Evolutionary conservation across 768 basidiomycete genomes (phyloP), one percentile per base, ranked within the genome.

Genomic region (Kwoniella dejecticola): DNA sequence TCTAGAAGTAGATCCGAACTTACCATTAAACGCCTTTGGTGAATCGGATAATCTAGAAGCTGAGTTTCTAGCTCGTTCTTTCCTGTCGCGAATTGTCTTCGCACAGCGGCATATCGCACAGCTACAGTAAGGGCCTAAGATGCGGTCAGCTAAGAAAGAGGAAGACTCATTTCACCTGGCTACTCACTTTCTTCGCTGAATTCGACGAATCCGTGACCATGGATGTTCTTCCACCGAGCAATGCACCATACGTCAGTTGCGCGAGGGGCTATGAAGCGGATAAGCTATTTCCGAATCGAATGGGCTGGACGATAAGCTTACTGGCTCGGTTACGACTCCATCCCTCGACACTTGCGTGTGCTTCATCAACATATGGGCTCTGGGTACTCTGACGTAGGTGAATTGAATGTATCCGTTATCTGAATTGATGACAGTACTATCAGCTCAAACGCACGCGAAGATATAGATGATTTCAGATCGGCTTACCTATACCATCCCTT

Each of bases 291-390:
- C 19, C 24, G 23, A 15, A 29, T n/a, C 17, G 8, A 15, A 6
- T 24, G 3, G 19, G 8, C 24, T 11, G 24, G 15, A 23, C 15
- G 15, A 23, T 2, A 4, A 45, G 63, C 72, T 61, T 42, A 74
- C 75, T 0, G 81, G 80, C 42, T 80, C 79, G 19, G 76, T 75
- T n/a, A 81, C 81, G 10, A 72, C 62, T 27, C 80, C 81, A 12
- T 80, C 72, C 10, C 80, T 66, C 0, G 79, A 79, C 12, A 80
- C 80, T 61, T 81, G 80, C 27, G 79, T 80, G 64, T 82, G 80
- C 72, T 82, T 82, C 80, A 81, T 81, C 64, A 82, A 77, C 80
- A 82, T 81, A 48, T 79, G 74, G 10, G 76, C 75, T 49, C 81
- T 73, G 10, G 81, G 81, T 8, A 82, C 76, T 26, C 80, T 74